Percentiles rank a stretch among this genome's conserved stretches.
phyloP scores from a whole-genome alignment of 2,329 filamentous ascomycete species.

The Cryoendolithus antarcticus region DNA sequence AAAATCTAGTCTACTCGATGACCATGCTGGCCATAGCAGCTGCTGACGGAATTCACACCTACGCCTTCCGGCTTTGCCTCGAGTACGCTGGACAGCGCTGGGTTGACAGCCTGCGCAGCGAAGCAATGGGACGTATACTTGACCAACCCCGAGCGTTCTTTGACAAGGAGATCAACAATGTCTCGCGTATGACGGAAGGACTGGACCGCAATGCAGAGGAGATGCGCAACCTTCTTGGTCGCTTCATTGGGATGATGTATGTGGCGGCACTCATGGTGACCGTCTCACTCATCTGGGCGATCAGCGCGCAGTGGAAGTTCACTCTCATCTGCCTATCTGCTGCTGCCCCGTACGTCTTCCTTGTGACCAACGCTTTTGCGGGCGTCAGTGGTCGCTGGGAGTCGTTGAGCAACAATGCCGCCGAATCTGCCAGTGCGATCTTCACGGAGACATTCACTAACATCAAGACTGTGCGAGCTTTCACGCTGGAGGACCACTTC shows the following conservation, averaged over 20 bases:
- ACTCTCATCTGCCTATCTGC: conserved; percentile 59
- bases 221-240: conserved; percentile 68
- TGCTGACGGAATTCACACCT: conserved; percentile 53
- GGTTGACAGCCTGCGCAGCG: conserved; percentile 58
- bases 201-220: conserved; percentile 78
- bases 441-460: conserved; percentile 67
- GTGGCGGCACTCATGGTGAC: conserved; percentile 54
- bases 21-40: conserved; percentile 56
- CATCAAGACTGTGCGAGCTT: conserved; percentile 62
- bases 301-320: conserved; percentile 65
- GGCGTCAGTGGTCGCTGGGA: conserved; percentile 61
- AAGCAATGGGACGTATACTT: conserved; percentile 58
- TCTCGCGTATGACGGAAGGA: conserved; percentile 52
- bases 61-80: conserved; percentile 56
- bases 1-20: conserved; percentile 55
- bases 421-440: conserved; percentile 47
- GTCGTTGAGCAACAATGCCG: conserved; percentile 49
- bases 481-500: conserved; percentile 66
- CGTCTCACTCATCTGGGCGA: conserved; percentile 62
- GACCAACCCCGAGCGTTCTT: conserved; percentile 72
- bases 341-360: conserved; percentile 52
- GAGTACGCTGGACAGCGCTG: conserved; percentile 63
- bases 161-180: conserved; percentile 52
- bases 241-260: conserved; percentile 60
- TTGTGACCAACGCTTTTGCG: conserved; percentile 53